These are phyloP conservation scores for Marchantia polymorpha DNA, from an alignment of 225 moss, liverwort and hornwort genomes.

Conservation along the genomic window DNA sequence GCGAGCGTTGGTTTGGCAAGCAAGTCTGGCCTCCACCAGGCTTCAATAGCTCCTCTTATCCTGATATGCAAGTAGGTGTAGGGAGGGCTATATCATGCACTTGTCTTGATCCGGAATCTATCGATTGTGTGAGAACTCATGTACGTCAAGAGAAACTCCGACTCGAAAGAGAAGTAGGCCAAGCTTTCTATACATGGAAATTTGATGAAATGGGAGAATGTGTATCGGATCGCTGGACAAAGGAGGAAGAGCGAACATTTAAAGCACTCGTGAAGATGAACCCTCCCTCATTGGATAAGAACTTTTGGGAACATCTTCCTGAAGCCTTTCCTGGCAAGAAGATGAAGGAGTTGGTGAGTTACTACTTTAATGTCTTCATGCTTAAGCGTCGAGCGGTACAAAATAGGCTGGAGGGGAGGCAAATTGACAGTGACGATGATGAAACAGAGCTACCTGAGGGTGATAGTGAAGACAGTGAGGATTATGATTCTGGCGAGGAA, in stretches of 20 bases:
- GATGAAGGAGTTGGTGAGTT: slow-evolving; percentile 69
- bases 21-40: slow-evolving; percentile 63
- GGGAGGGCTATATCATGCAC: slow-evolving; percentile 54
- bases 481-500: slow-evolving; percentile 47
- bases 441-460: slow-evolving; percentile 59
- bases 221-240: slow-evolving; percentile 61
- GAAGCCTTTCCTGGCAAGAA: slow-evolving; percentile 58
- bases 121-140: slow-evolving; percentile 67
- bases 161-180: slow-evolving; percentile 56
- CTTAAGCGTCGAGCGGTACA: slow-evolving; percentile 71
- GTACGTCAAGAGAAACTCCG: slow-evolving; percentile 42
- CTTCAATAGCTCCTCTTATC: slow-evolving; percentile 16
- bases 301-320: slow-evolving; percentile 79
- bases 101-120: slow-evolving; percentile 56
- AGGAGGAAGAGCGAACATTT: slow-evolving; percentile 62
- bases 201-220: slow-evolving; percentile 79
- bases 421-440: slow-evolving; percentile 86
- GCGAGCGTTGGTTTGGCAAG: slow-evolving; percentile 53
- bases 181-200: slow-evolving; percentile 66
- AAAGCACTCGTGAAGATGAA: slow-evolving; percentile 55
- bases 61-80: slow-evolving; percentile 35
- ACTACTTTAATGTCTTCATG: slow-evolving; percentile 83
- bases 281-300: slow-evolving; percentile 50
- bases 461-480: slow-evolving; percentile 64
- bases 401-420: slow-evolving; percentile 58